phyloP scores from a whole-genome alignment of 805 yeast genomes.

The Cyberlindnera euphorbiiphila region DNA sequence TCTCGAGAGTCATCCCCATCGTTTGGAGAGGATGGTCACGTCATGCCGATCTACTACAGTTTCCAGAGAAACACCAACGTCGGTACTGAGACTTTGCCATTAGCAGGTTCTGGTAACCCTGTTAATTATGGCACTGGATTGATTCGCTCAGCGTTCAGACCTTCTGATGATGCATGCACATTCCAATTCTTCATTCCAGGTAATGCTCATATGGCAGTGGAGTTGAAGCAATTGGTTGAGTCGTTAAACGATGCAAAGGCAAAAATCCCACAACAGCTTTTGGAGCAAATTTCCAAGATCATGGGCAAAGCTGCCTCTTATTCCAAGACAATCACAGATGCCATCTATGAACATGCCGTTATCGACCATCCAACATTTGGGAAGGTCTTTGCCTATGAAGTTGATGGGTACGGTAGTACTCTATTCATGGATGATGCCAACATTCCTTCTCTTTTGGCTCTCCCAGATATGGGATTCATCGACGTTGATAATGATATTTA shows the following conservation, averaged over 20 bases:
- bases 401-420: conserved; percentile 79
- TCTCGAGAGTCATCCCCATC: conserved; percentile 60
- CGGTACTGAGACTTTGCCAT: conserved; percentile 78
- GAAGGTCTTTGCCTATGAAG: conserved; percentile 79
- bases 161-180: conserved; percentile 85
- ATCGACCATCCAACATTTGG: conserved; percentile 69
- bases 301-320: conserved; percentile 31
- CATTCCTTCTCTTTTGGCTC: conserved; percentile 72
- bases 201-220: conserved; percentile 70
- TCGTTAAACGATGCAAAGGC: conserved; percentile 24
- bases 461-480: conserved; percentile 75
- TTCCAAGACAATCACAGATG: conserved; percentile 43
- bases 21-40: conserved; percentile 40
- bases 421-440: conserved; percentile 89
- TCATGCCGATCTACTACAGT: conserved; percentile 49
- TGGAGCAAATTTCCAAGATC: conserved; percentile 32
- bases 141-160: conserved; percentile 80
- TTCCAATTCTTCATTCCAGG: conserved; percentile 82
- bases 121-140: conserved; percentile 67
- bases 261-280: conserved; percentile 14
- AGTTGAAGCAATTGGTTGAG: conserved; percentile 41
- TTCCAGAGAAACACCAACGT: conserved; percentile 71
- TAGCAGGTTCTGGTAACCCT: conserved; percentile 82
- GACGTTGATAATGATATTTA: conserved; percentile 52
- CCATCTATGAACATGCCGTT: conserved; percentile 61